Conservation (phyloP, 2,329 filamentous ascomycete species). For the Beauveria medogensis region DNA sequence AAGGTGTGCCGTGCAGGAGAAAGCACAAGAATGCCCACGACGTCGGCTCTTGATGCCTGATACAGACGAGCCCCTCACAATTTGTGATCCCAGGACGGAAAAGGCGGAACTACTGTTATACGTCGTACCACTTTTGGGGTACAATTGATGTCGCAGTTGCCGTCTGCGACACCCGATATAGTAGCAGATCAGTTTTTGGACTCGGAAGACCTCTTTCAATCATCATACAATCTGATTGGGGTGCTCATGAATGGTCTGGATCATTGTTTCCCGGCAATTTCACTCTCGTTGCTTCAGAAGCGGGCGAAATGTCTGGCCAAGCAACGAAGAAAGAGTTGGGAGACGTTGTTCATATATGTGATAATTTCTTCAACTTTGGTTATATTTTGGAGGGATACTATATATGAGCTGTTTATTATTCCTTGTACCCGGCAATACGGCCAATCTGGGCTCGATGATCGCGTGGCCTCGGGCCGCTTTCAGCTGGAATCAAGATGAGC, state of each 20-base stretch:
- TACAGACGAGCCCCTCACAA: constrained; percentile 36
- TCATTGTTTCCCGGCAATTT: neutral
- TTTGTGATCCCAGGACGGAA: constrained; percentile 34
- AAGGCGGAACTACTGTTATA: constrained; percentile 26
- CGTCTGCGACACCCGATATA: constrained; percentile 22
- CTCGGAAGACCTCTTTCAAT: constrained; percentile 29
- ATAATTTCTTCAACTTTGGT: constrained; percentile 13
- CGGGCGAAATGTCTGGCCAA: neutral
- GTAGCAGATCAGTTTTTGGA: constrained; percentile 23
- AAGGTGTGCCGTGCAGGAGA: constrained; percentile 48
- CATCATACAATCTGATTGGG: neutral
- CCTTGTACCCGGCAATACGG: too few relatives aligned
- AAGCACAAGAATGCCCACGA: constrained; percentile 31
- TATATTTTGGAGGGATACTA: constrained; percentile 25
- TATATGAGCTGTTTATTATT: too few relatives aligned
- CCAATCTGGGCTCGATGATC: too few relatives aligned
- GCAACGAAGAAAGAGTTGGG: neutral
- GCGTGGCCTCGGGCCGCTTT: too few relatives aligned
- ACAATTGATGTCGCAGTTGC: constrained; percentile 18
- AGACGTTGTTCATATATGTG: neutral
- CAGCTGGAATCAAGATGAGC: too few relatives aligned
- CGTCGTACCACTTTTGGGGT: constrained; percentile 18
- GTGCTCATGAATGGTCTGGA: neutral
- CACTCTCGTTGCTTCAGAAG: neutral
- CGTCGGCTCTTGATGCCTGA: constrained; percentile 37